phyloP scores from a whole-genome alignment of 2,329 filamentous ascomycete genomes.

The Colletotrichum truncatum region DNA sequence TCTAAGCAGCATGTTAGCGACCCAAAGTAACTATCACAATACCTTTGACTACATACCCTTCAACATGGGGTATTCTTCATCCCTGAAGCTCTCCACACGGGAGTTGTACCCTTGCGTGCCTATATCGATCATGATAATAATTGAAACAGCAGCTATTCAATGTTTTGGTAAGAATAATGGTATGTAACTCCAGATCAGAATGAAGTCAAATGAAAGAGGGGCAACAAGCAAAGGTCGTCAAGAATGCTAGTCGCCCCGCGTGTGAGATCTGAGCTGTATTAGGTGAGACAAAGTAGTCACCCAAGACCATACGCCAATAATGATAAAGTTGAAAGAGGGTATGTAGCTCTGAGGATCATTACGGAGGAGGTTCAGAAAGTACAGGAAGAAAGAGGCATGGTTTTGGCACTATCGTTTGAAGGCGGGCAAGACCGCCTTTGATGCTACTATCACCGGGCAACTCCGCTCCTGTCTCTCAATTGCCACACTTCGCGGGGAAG shows the following conservation, averaged over 20 bases:
- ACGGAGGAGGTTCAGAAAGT: neutral
- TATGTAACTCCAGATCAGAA: neutral
- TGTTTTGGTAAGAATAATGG: neutral
- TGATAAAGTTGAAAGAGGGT: neutral
- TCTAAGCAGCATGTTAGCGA: constrained; percentile 54
- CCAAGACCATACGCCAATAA: neutral
- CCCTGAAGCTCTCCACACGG: constrained; percentile 66
- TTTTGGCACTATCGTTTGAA: neutral
- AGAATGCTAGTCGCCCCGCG: neutral
- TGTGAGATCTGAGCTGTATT: neutral
- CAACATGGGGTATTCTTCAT: constrained; percentile 75
- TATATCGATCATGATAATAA: neutral
- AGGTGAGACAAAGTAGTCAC: constrained; percentile 10
- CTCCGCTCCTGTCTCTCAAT: constrained; percentile 16
- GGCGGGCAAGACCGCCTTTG: constrained; percentile 20
- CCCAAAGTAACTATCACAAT: neutral
- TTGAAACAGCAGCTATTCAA: neutral
- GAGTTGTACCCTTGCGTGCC: constrained; percentile 59
- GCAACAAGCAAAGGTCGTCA: neutral
- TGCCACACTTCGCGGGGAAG: constrained; percentile 15
- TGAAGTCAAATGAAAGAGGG: neutral
- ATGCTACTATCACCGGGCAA: constrained; percentile 19
- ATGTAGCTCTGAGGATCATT: neutral
- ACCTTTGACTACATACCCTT: constrained; percentile 56
- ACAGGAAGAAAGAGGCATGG: neutral